Evolutionary conservation across 805 yeast species (phyloP), one percentile per base, ranked within the genome.

Genomic region (Maudiozyma turicensis): DNA sequence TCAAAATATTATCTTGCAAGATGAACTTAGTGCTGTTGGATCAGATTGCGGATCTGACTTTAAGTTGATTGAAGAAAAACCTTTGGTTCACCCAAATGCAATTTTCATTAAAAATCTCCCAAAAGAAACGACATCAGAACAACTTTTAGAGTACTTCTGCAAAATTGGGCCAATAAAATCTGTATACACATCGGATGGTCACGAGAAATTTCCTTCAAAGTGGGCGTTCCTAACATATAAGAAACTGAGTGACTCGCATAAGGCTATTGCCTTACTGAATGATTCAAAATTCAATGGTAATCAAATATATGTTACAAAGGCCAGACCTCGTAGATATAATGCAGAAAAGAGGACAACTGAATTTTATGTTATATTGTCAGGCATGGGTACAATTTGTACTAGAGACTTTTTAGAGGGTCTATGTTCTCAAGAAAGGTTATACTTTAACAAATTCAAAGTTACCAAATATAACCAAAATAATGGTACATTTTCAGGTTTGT

Each of bases 191-290:
- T 61, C 68, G 8, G 58, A 60, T 10, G 65, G 58, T 11, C 15
- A 28, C 11, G 33, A 50, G 7, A 57, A 50, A 44, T 54, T 55
- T 40, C 55, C 57, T 11, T 56, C 69, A 6, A 48, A 56, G 26
- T 66, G 69, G 68, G 73, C 73, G 6, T 73, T 72, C 52, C 65
- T 74, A 2, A 72, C 73, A 14, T 75, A 68, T 55, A 71, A 69
- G 50, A 63, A 61, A 33, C 63, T 65, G 29, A 50, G 56, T 8
- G 70, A 65, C 43, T 72, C 75, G 1, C 54, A 56, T 29, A 52
- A 56, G 5, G 72, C 75, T 10, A 69, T 75, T 15, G 54, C 63
- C 26, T 49, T 52, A 14, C 56, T 66, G 38, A 63, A 72, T 49
- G 59, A 61, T 13, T 52, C 59, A 8, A 32, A 44, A 1, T 65